Conservation (phyloP, 495 filamentous ascomycete species). For the Staphylotrichum longicolle region DNA sequence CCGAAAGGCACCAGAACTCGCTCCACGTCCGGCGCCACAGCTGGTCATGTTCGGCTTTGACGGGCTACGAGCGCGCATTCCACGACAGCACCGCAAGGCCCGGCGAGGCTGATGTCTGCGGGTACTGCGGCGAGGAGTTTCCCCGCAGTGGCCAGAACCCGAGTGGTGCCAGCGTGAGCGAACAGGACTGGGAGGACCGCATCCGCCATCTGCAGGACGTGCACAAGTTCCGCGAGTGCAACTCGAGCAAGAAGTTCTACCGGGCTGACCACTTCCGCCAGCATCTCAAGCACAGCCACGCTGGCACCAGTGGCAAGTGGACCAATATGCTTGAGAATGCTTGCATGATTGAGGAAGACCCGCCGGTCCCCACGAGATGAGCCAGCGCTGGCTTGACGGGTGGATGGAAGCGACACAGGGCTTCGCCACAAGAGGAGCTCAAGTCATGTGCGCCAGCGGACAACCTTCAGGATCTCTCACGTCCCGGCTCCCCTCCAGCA, state of each 20-base stretch:
- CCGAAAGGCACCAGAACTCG: constrained; percentile 95
- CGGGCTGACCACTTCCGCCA: constrained; percentile 97
- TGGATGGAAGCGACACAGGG: background rate
- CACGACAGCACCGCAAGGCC: constrained; percentile 66
- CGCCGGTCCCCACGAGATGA: constrained; percentile 30
- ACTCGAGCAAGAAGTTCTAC: constrained; percentile 97
- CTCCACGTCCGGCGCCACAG: constrained; percentile 93
- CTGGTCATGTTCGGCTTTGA: constrained; percentile 93
- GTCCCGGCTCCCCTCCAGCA: no score
- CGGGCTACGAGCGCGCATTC: constrained; percentile 74
- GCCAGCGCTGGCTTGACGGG: background rate
- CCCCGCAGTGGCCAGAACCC: constrained; percentile 54
- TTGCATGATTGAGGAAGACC: constrained; percentile 89
- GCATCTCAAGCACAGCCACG: constrained; percentile 97
- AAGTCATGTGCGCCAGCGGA: no score
- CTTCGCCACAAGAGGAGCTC: no score
- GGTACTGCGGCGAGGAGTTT: constrained; percentile 96
- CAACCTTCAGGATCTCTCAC: no score
- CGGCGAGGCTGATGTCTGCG: constrained; percentile 73
- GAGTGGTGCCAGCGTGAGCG: constrained; percentile 33
- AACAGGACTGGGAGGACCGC: constrained; percentile 77
- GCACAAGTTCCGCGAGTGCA: constrained; percentile 98
- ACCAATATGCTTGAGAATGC: constrained; percentile 96
- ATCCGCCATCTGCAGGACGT: constrained; percentile 81
- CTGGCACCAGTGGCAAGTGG: constrained; percentile 96